Evolutionary conservation across 768 basidiomycete species (phyloP), one percentile per base, ranked within the genome.

Genomic region (Candolleomyces efflorescens): DNA sequence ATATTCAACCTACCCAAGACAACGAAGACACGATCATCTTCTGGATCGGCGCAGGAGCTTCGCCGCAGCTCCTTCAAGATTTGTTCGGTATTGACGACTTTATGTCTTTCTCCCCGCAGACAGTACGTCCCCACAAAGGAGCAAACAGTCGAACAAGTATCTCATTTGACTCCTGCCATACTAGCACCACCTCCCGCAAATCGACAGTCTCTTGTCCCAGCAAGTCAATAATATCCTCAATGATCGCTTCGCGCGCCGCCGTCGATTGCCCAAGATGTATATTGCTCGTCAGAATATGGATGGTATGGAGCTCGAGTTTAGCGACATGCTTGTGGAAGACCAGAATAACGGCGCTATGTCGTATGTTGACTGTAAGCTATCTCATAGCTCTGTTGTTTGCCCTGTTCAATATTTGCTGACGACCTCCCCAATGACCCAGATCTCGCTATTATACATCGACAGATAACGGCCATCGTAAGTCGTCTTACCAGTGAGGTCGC

Each of bases 281-380:
- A 79, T 98, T 24, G 91, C 92, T 0, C 83, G 97, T 9, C 97
- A 98, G 69, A 92, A 97, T 67, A 77, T 94, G 69, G 97, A 99
- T 67, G 96, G 84, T 12, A 76, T 84, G 53, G 96, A 99, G 74
- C 83, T 98, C 46, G 97, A 98, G 70, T 98, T 96, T 65, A 90
- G 90, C 62, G 97, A 99, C 73, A 90, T 97, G 90, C 79, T 99
- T 12, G 86, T 97, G 23, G 97, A 99, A 75, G 97, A 99, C 72
- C 84, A 89, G 69, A 99, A 99, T 67, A 97, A 96, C 64, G 94
- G 91, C n/a, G 89, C 87, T 0, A 82, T 95, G 85, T 87, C 91
- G 1, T 97, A 96, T 72, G 72, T 87, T 5, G 93, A 97, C 68
- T 94, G 94, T 96, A 65, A 62, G 86, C 78, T n/a, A n/a, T n/a